phyloP scores from a whole-genome alignment of 805 yeast species.

The Barnettozyma botsteinii region DNA sequence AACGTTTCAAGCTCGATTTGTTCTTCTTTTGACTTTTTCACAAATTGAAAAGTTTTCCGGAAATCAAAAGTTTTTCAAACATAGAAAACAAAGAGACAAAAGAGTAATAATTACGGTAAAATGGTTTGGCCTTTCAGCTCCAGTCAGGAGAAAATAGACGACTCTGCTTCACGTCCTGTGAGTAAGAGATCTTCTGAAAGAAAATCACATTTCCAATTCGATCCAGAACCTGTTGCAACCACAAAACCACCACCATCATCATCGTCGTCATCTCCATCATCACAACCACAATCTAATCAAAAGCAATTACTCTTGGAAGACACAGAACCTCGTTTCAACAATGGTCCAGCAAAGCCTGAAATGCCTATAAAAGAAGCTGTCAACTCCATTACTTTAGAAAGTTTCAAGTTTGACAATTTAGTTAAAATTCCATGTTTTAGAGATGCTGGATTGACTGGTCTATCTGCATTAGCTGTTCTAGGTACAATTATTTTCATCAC shows the following conservation, averaged over 20 bases:
- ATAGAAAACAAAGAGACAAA: not conserved
- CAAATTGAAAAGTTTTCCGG: not conserved
- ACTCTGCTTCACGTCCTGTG: not conserved
- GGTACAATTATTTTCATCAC: constrained; percentile 62
- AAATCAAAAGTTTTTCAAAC: not conserved
- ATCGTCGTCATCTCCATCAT: not conserved
- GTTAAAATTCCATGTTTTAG: constrained; percentile 70
- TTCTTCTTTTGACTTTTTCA: not conserved
- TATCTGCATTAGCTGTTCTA: constrained; percentile 64
- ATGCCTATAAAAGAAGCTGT: constrained; percentile 36
- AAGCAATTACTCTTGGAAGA: constrained; percentile 35
- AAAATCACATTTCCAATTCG: constrained; percentile 8
- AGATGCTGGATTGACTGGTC: constrained; percentile 73
- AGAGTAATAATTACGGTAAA: not conserved
- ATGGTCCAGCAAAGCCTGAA: constrained; percentile 26
- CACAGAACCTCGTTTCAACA: constrained; percentile 35
- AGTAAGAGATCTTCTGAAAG: constrained; percentile 22
- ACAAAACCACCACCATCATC: not conserved
- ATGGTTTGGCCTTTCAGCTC: constrained; percentile 24
- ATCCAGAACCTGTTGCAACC: constrained; percentile 2
- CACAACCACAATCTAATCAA: constrained; percentile 1
- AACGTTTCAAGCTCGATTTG: too few species aligned
- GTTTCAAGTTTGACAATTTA: constrained; percentile 46
- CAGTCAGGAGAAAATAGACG: not conserved
- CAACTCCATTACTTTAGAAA: constrained; percentile 38